These are phyloP conservation scores for Arthrobotrys megalospora DNA, from an alignment of 2,329 filamentous ascomycete genomes.

Conservation along the genomic window DNA sequence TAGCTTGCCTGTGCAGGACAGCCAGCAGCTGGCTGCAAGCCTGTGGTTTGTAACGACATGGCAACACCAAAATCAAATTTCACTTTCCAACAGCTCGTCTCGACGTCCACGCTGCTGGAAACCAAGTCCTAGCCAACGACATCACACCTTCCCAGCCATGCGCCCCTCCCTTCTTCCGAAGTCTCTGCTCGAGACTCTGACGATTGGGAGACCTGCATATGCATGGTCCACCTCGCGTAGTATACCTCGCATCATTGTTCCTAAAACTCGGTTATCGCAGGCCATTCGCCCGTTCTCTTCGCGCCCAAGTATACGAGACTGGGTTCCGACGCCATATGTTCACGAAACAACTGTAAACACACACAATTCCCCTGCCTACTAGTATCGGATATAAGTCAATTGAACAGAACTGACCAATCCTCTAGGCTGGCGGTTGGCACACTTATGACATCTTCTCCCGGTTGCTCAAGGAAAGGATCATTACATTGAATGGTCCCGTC, in stretches of 20 bases:
- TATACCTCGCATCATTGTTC: constrained; percentile 43
- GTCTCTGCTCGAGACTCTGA: constrained; percentile 53
- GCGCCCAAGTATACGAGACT: constrained; percentile 41
- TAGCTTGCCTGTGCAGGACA: constrained; percentile 1
- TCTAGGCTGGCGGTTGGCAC: constrained; percentile 57
- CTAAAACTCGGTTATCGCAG: constrained; percentile 40
- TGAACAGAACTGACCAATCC: constrained; percentile 24
- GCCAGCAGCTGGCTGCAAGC: not conserved
- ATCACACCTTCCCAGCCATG: constrained; percentile 38
- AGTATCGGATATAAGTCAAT: constrained; percentile 3
- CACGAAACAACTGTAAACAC: constrained; percentile 54
- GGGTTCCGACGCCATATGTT: constrained; percentile 55
- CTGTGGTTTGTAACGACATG: constrained; percentile 25
- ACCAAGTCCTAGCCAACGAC: constrained; percentile 33
- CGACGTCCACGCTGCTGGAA: constrained; percentile 15
- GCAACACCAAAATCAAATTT: constrained; percentile 46
- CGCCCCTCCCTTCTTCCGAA: constrained; percentile 51
- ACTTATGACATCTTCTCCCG: constrained; percentile 65
- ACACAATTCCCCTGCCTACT: not conserved
- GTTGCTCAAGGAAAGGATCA: constrained; percentile 79
- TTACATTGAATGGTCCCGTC: constrained; percentile 92
- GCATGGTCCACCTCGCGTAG: constrained; percentile 45
- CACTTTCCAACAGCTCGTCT: constrained; percentile 13
- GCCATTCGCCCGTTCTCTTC: constrained; percentile 40
- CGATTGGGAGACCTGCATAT: constrained; percentile 47